phyloP scores from a whole-genome alignment of 202 grass and related monocot genomes.

The Zizania palustris region DNA sequence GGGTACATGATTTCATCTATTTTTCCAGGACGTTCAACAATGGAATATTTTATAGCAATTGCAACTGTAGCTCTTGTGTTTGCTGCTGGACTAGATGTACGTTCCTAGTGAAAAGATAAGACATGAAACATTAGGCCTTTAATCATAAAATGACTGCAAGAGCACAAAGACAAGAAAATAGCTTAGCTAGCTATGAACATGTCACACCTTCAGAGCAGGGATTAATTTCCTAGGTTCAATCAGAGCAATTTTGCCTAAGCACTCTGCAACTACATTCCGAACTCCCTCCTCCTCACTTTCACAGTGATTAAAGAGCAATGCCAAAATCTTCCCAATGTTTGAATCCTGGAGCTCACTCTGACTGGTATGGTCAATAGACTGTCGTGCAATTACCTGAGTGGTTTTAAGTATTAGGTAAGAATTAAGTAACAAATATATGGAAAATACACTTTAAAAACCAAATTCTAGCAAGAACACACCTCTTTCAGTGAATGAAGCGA shows the following conservation, averaged over 20 bases:
- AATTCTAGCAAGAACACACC: constrained; percentile 50
- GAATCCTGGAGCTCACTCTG: constrained; percentile 86
- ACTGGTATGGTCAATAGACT: constrained; percentile 80
- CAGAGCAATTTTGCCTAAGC: constrained; percentile 98
- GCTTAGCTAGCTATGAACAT: constrained; percentile 20
- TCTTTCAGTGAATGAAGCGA: constrained; percentile 99
- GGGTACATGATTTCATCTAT: constrained; percentile 91
- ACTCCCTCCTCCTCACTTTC: constrained; percentile 99
- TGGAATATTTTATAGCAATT: constrained; percentile 98
- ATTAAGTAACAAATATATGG: constrained; percentile 30
- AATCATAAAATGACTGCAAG: constrained; percentile 10
- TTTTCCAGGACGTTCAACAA: constrained; percentile 92
- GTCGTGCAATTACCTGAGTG: constrained; percentile 87
- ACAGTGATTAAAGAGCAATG: constrained; percentile 97
- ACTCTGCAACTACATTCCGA: constrained; percentile 97
- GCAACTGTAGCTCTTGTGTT: constrained; percentile 97
- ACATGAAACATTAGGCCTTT: constrained; percentile 4
- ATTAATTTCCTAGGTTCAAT: constrained; percentile 90
- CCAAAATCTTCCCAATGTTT: constrained; percentile 94
- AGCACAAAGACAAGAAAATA: neutral
- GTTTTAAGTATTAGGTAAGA: constrained; percentile 31
- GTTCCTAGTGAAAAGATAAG: constrained; percentile 54
- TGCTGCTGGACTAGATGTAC: constrained; percentile 70
- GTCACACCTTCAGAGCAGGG: constrained; percentile 83
- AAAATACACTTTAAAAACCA: constrained; percentile 11